A percentile compares a stretch with the other conserved stretches of the same genome.
phyloP scores from a whole-genome alignment of 1,139 yeast species.

The Pichia sp. region DNA sequence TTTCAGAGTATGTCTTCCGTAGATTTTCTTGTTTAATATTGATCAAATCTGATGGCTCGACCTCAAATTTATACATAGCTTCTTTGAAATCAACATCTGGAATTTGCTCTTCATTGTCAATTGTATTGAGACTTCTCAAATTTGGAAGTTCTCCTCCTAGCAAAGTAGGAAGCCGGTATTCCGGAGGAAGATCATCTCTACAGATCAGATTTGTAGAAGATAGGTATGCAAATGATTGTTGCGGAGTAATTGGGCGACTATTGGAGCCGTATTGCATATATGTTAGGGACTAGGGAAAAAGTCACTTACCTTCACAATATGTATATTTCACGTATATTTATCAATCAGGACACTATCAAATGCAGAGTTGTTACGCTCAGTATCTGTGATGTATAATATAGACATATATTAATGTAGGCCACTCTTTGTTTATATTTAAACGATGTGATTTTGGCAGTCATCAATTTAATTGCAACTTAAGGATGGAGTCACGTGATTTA shows the following conservation, averaged over 20 bases:
- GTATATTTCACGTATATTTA: too few species aligned
- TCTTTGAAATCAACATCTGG: constrained; percentile 21
- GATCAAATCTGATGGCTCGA: background rate
- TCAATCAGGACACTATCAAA: too few species aligned
- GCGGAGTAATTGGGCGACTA: background rate
- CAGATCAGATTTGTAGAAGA: constrained; percentile 11
- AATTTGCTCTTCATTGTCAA: constrained; percentile 26
- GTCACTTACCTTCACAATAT: too few species aligned
- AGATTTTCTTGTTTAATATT: constrained; percentile 17
- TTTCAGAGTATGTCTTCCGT: constrained; percentile 48
- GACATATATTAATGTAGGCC: too few species aligned
- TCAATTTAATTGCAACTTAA: too few species aligned
- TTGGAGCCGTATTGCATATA: background rate
- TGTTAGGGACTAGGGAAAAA: background rate
- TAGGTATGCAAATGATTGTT: constrained; percentile 3
- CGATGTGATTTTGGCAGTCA: too few species aligned
- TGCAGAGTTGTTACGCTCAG: too few species aligned
- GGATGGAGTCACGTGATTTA: background rate
- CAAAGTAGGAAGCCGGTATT: constrained; percentile 16
- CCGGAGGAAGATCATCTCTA: constrained; percentile 12
- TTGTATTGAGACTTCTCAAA: constrained; percentile 18
- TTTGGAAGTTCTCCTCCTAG: constrained; percentile 16
- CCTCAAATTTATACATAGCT: constrained; percentile 9
- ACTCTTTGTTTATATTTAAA: too few species aligned
- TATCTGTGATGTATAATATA: too few species aligned